phyloP scores from a whole-genome alignment of 345 rosid species.

The Sonneratia alba region DNA sequence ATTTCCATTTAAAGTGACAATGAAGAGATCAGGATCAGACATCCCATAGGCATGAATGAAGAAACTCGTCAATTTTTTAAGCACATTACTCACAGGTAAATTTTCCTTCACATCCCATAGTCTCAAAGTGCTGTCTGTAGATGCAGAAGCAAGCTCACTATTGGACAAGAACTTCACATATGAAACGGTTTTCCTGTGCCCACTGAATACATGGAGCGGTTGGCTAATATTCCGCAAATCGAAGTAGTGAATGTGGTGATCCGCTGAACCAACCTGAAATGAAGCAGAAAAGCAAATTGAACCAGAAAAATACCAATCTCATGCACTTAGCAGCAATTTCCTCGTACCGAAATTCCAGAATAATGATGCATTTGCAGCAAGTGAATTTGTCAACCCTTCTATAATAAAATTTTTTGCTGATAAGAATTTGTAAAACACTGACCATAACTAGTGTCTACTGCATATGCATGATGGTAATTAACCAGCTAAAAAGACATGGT shows the following conservation, averaged over 20 bases:
- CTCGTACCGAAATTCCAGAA: not conserved
- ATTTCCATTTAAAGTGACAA: not conserved
- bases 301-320: not conserved
- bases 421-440: not conserved
- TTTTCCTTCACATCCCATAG: constrained; percentile 95
- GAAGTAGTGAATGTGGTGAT: constrained; percentile 82
- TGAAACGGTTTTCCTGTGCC: constrained; percentile 89
- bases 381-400: not conserved
- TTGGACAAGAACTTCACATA: constrained; percentile 91
- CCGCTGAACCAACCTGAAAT: constrained; percentile 94
- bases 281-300: constrained; percentile 5
- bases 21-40: not conserved
- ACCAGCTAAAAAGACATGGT: not conserved
- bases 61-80: not conserved
- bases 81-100: constrained; percentile 46
- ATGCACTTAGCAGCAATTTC: not conserved
- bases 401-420: not conserved
- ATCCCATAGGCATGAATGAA: constrained; percentile 1
- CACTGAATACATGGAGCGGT: constrained; percentile 84
- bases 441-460: not conserved
- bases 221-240: constrained; percentile 80
- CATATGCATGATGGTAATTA: not conserved
- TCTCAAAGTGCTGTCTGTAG: constrained; percentile 90
- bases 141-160: constrained; percentile 94
- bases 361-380: not conserved